Percentiles rank a stretch among this genome's conserved stretches.
These are phyloP conservation scores for Trametes coccinea DNA, from an alignment of 768 basidiomycete genomes.

Conservation along the genomic window DNA sequence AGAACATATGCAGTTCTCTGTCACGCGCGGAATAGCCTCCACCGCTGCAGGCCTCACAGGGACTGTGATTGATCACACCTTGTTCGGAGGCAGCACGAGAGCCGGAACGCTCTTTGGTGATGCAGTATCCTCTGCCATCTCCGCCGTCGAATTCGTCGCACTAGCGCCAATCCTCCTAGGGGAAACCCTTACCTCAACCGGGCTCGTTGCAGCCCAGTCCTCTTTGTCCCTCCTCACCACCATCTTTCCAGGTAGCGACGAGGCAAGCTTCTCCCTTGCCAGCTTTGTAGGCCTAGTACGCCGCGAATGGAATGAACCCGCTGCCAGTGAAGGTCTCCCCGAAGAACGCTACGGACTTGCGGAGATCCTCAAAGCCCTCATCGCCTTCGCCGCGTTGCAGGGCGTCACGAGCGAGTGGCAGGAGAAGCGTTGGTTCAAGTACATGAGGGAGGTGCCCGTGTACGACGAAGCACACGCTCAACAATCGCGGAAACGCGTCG, in stretches of 20 bases:
- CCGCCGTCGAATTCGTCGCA: conserved; percentile 67
- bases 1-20: conserved; percentile 53
- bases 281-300: conserved; percentile 81
- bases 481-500: conserved; percentile 15
- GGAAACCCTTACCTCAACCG: conserved; percentile 76
- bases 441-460: conserved; percentile 66
- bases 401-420: conserved; percentile 82
- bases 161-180: conserved; percentile 74
- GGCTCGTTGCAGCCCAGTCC: conserved; percentile 69
- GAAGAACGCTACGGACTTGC: conserved; percentile 62
- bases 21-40: conserved; percentile 61
- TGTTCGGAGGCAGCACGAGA: conserved; percentile 62
- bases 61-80: conserved; percentile 59
- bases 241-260: conserved; percentile 74
- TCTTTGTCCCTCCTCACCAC: conserved; percentile 73
- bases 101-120: conserved; percentile 58
- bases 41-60: conserved; percentile 60
- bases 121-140: conserved; percentile 60
- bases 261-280: conserved; percentile 78
- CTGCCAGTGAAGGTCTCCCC: conserved; percentile 52
- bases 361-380: conserved; percentile 66
- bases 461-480: conserved; percentile 38
- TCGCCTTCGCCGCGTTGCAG: conserved; percentile 81
- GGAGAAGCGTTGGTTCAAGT: conserved; percentile 66
- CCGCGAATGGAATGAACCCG: conserved; percentile 68